These are phyloP conservation scores for Ceratobasidium sp. DNA, from an alignment of 1,284 basidiomycete species.

Conservation along the genomic window DNA sequence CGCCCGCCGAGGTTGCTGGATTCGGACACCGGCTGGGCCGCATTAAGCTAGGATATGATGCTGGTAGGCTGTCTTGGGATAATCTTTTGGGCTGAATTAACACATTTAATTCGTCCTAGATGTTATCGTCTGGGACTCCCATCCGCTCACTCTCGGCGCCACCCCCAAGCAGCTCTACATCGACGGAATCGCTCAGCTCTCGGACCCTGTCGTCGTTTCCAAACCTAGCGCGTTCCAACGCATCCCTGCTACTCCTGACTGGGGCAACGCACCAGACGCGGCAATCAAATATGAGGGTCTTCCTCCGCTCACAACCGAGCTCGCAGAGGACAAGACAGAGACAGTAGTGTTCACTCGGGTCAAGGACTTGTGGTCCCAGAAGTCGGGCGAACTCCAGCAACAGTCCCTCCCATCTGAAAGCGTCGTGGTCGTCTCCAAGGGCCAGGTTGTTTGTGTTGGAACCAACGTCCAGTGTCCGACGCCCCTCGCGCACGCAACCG, in stretches of 20 bases:
- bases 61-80: slow-evolving; percentile 55
- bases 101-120: slow-evolving; percentile 51
- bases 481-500: background rate
- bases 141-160: slow-evolving; percentile 75
- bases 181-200: slow-evolving; percentile 48
- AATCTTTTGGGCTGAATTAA: slow-evolving; percentile 16
- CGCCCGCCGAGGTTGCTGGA: slow-evolving; percentile 77
- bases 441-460: slow-evolving; percentile 12
- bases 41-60: slow-evolving; percentile 54
- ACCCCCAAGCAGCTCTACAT: slow-evolving; percentile 49
- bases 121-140: slow-evolving; percentile 90
- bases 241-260: slow-evolving; percentile 37
- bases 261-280: slow-evolving; percentile 14
- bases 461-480: background rate
- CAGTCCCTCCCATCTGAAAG: background rate
- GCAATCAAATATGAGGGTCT: slow-evolving; percentile 32
- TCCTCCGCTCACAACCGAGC: slow-evolving; percentile 15
- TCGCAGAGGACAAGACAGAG: background rate
- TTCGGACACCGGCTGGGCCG: slow-evolving; percentile 82
- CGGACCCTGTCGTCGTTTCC: slow-evolving; percentile 28
- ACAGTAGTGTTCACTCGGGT: slow-evolving; percentile 45
- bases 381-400: background rate
- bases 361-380: slow-evolving; percentile 5
- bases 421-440: slow-evolving; percentile 16
- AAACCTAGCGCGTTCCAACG: background rate